Percentiles rank a stretch among this genome's conserved stretches.
These are phyloP conservation scores for Pseudogymnoascus sp. DNA, from an alignment of 2,329 filamentous ascomycete species.

Conservation along the genomic window DNA sequence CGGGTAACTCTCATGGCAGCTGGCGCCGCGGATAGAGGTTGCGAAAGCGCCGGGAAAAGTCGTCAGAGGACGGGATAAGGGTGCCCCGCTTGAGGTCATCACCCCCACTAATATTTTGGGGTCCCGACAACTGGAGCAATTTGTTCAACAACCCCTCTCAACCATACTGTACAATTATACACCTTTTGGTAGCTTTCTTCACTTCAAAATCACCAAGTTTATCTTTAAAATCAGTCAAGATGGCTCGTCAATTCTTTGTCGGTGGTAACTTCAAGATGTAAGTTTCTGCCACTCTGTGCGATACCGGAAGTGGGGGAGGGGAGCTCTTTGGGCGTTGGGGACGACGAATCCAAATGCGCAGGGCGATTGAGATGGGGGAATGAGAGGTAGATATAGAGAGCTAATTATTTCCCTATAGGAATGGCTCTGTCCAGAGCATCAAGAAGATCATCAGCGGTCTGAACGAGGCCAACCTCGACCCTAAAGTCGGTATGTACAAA, in stretches of 20 bases:
- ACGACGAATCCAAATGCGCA: background rate
- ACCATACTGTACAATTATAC: constrained; percentile 2
- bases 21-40: background rate
- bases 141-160: constrained; percentile 3
- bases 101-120: constrained; percentile 6
- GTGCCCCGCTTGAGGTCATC: constrained; percentile 9
- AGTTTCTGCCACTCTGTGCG: constrained; percentile 25
- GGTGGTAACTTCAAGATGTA: constrained; percentile 99
- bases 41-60: background rate
- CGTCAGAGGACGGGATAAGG: background rate
- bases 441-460: constrained; percentile 84
- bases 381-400: background rate
- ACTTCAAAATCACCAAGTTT: background rate
- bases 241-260: constrained; percentile 95
- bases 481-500: constrained; percentile 55
- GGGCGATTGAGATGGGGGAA: background rate
- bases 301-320: background rate
- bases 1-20: background rate
- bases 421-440: constrained; percentile 83
- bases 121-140: background rate
- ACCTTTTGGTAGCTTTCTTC: background rate
- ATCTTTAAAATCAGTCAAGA: constrained; percentile 32
- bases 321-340: background rate
- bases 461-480: constrained; percentile 74
- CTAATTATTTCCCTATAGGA: constrained; percentile 48